Base-by-base conservation (phyloP, 2,329 filamentous ascomycete genomes). In the Huntiella decipiens region DNA sequence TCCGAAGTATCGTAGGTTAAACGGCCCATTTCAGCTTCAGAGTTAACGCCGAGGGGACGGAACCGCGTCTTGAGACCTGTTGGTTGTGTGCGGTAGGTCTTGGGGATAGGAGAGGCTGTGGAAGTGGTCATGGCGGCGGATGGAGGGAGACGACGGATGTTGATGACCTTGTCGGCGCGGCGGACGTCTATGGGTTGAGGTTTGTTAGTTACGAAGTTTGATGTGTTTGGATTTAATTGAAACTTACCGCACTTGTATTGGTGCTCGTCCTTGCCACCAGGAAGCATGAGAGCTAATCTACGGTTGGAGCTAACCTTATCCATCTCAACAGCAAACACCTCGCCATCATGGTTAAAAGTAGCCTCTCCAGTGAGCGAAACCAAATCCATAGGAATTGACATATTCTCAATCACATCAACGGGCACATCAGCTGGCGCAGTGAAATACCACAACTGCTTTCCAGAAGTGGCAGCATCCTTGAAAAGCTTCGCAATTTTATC, bases 401-500 rank as follows among this genome's bases (percentile, higher is more conserved):
- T 63, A 52, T 77, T 68, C 56, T 76, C 71, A 40, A 86, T 62
- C 1, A 79, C 67, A 8, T 72, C 74, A 47, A 86, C 68, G n/a
- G 80, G 74, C 2, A 85, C 63, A 8, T 73, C 74, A 4, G 75
- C 71, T 2, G 82, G 82, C 3, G 79, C 77, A 7, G 78, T 82
- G 54, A 87, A 83, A 58, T 85, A 82, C 82, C 81, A 87, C 49
- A 86, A 66, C 57, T 86, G 77, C 63, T 84, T 85, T 51, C 77
- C 78, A 47, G 74, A 63, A 5, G 79, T 57, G 53, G 73, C 71
- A 46, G 69, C 67, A 48, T 71, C 65, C 54, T 64, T 69, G 54
- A 82, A 74, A 45, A 79, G 60, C 16, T 70, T 63, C 6, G 68
- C 58, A 49, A 73, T 60, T 55, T 71, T 62, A 53, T 67, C 58